Base-by-base conservation (phyloP, 192 early-diverging fungal genomes). In the Geranomyces variabilis region DNA sequence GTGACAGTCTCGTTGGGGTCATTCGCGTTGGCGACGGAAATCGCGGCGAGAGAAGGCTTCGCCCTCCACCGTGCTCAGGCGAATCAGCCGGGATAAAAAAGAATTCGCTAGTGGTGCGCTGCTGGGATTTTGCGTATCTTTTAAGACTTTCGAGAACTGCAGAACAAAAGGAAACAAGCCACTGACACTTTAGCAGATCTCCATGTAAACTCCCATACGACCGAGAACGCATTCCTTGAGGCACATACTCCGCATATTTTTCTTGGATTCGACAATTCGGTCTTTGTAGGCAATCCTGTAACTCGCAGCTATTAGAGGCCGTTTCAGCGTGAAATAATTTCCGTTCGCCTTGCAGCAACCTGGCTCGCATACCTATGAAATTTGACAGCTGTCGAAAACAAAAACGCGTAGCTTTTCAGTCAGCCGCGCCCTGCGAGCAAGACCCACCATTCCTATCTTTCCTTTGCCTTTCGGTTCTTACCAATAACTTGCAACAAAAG, bases 401-500 rank as follows among this genome's bases (percentile, higher is more conserved):
- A 67, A 34, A 55, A 15, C 21, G 36, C 36, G 5, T 41, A 41
- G 36, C 36, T 10, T 41, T 10, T 41, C 36, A 10, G 36, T 41
- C 36, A 41, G 36, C 36, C 5, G 10, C 36, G 10, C 5, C 36
- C 36, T 41, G 3, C 36, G 36, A 3, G 36, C 10, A 41, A 41
- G 10, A n/a, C n/a, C n/a, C n/a, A n/a, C n/a, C n/a, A n/a, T n/a
- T n/a, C n/a, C n/a, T n/a, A n/a, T n/a, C n/a, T n/a, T n/a, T n/a
- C n/a, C n/a, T n/a, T 41, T 41, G 36, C 10, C 3, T 7, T 41
- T 41, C 51, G 6, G 3, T 17, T 53, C 71, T 43, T 44, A 73
- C 71, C 73, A 63, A 75, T 75, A 58, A 75, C 58, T 43, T 75
- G 73, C 44, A 75, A 31, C 36, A 67, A 4, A 14, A 75, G 59